Base-by-base conservation (phyloP, 2,329 filamentous ascomycete genomes). In the Volutella citrinella region DNA sequence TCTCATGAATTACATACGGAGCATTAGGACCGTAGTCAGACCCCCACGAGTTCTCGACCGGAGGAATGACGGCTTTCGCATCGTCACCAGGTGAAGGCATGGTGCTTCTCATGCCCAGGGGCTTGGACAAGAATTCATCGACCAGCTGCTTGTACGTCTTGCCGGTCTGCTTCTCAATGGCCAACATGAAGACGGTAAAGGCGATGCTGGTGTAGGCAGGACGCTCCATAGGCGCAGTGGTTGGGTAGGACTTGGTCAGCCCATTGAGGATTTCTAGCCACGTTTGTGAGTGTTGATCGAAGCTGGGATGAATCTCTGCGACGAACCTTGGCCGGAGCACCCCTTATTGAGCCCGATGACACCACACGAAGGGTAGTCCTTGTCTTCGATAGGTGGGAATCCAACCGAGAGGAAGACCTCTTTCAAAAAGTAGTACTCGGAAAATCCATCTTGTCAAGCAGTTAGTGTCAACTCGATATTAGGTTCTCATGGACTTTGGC, bases 161-260 rank as follows among this genome's bases (percentile, higher is more conserved):
- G 0, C 50, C 50, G 0, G 54, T 61, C 13, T 38, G 45, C 2
- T 49, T 30, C 15, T 63, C 53, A 1, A 69, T 39, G 1, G 57
- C 61, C 29, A 64, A 49, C 5, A 52, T 49, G 18, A 66, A 51
- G 7, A 69, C 29, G 11, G 52, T 54, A 36, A 65, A 69, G 0
- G 61, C 62, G 12, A 66, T 43, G 32, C 62, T 67, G 5, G 65
- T 69, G 40, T 69, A 69, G 0, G 60, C 53, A 0, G 66, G 63
- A 4, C 55, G 51, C 5, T 60, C 49, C 33, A 56, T 51, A 4
- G 54, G 51, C 3, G 55, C 25, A 2, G 51, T 48, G 13, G 63
- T 49, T 0, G 58, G 61, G 20, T 59, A 49, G 10, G 48, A 45
- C 3, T 36, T 38, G 13, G 39, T 48, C 46, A 67, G 54, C 5